phyloP scores from a whole-genome alignment of 116 monocot genomes.

The Posidonia oceanica region DNA sequence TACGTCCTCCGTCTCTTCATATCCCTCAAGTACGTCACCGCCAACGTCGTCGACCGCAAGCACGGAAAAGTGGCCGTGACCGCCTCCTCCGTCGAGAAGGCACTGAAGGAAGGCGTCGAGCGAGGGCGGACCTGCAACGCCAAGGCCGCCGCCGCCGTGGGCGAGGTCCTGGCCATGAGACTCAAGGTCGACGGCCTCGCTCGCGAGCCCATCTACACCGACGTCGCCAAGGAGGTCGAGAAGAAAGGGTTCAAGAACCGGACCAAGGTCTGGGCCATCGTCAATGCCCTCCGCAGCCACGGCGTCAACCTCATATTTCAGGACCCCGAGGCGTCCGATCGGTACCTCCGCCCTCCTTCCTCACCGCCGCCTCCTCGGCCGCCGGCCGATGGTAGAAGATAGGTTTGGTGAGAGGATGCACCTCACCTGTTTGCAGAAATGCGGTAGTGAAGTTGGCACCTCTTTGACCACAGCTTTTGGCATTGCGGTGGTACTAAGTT shows the following conservation, averaged over 20 bases:
- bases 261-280: conserved; percentile 76
- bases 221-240: conserved; percentile 75
- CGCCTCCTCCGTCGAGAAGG: conserved; percentile 73
- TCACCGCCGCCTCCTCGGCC: not conserved
- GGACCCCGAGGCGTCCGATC: conserved; percentile 2
- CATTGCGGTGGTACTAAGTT: no score
- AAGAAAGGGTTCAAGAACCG: conserved; percentile 87
- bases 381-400: no score
- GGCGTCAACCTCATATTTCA: conserved; percentile 64
- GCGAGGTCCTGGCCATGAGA: conserved; percentile 86
- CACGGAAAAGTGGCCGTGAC: conserved; percentile 54
- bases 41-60: conserved; percentile 75
- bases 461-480: no score
- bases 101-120: conserved; percentile 46
- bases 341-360: conserved; percentile 6
- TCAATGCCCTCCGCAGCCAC: conserved; percentile 47
- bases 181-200: conserved; percentile 86
- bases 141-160: conserved; percentile 85
- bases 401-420: no score
- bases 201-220: conserved; percentile 53
- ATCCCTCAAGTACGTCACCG: conserved; percentile 91
- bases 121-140: conserved; percentile 73
- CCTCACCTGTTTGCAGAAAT: no score
- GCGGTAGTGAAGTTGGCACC: no score
- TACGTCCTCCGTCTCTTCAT: conserved; percentile 87